Evolutionary conservation across 768 basidiomycete genomes (phyloP).

Genomic region (Sarcomyxa edulis): DNA sequence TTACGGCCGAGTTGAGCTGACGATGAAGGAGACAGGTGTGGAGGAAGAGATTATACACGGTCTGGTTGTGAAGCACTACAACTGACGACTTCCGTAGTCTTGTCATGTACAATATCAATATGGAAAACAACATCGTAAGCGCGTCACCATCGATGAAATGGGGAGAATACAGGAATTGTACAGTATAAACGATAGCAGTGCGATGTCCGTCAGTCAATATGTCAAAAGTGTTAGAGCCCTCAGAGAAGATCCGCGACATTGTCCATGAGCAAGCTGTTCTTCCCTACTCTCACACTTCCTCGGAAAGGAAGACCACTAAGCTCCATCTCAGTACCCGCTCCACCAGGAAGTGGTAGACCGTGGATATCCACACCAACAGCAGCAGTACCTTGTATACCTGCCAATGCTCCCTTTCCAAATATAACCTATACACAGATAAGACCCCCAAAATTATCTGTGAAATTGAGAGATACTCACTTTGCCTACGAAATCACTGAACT

Average conservation of each 20-base stretch:
- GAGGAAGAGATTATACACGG: conserved; percentile 44
- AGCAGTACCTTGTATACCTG: conserved; percentile 61
- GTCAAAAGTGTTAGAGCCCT: no score
- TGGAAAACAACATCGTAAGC: no score
- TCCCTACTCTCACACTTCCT: conserved; percentile 62
- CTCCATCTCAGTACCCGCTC: conserved; percentile 40
- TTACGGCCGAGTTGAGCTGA: conserved; percentile 33
- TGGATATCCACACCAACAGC: conserved; percentile 54
- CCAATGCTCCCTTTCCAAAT: conserved; percentile 62
- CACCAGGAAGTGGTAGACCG: conserved; percentile 51
- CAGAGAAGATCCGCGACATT: no score
- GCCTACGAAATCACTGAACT: conserved; percentile 70
- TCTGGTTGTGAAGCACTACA: conserved; percentile 43
- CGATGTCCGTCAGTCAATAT: no score
- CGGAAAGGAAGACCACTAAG: conserved; percentile 61
- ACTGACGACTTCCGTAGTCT: no score
- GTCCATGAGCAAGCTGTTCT: conserved; percentile 36
- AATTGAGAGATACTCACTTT: conserved; percentile 46
- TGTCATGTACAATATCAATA: no score
- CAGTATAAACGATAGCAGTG: no score
- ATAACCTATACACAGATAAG: conserved; percentile 45
- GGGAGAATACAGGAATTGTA: no score
- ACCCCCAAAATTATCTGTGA: conserved; percentile 1
- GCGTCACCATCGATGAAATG: no score
- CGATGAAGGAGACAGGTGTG: conserved; percentile 26